Conservation (phyloP, 2,329 filamentous ascomycete species). For the Monosporascus sp. region DNA sequence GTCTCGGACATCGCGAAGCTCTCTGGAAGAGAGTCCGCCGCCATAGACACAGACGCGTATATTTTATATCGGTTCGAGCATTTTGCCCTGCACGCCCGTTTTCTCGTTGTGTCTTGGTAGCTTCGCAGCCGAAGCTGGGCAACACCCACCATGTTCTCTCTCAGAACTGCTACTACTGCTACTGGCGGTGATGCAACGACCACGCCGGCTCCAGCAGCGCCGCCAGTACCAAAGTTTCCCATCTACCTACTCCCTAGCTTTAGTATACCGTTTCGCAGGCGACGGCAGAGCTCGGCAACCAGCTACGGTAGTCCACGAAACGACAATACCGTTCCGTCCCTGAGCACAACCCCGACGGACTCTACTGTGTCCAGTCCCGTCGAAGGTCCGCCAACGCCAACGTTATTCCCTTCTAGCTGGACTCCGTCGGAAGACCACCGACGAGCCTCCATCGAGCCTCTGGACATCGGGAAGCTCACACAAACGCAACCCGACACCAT, state of each 20-base stretch:
- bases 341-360: slow-evolving; percentile 30
- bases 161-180: not conserved
- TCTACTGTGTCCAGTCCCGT: slow-evolving; percentile 23
- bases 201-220: slow-evolving; percentile 4
- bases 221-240: slow-evolving; percentile 37
- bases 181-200: not conserved
- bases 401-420: slow-evolving; percentile 11
- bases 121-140: too few species aligned
- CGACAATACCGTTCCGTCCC: slow-evolving; percentile 24
- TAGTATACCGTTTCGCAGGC: slow-evolving; percentile 40
- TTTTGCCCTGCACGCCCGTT: not conserved
- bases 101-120: not conserved
- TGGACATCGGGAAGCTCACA: slow-evolving; percentile 26
- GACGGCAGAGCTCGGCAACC: slow-evolving; percentile 27
- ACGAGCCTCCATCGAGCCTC: slow-evolving; percentile 6
- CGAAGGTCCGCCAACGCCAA: slow-evolving; percentile 18
- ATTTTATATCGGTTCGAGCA: not conserved
- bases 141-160: not conserved
- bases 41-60: not conserved
- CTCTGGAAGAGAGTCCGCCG: not conserved
- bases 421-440: slow-evolving; percentile 1
- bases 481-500: slow-evolving; percentile 48
- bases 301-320: slow-evolving; percentile 18
- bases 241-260: slow-evolving; percentile 48
- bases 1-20: not conserved